These are phyloP conservation scores for Triangularia verruculosa DNA, from an alignment of 2,329 filamentous ascomycete species.

Conservation along the genomic window DNA sequence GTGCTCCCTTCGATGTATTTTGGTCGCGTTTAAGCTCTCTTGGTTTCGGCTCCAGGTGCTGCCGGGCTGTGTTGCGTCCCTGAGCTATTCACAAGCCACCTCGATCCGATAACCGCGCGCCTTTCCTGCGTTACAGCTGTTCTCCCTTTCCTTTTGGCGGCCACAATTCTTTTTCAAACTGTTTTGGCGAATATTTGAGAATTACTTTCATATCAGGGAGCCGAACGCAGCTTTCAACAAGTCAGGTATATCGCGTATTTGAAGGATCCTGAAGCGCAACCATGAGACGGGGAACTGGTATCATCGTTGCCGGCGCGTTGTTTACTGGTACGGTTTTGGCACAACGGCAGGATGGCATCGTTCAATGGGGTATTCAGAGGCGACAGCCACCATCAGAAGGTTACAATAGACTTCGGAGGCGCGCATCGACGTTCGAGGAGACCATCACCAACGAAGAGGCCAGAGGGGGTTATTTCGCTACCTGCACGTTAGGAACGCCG, in stretches of 20 bases:
- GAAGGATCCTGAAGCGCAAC: neutral
- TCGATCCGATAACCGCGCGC: neutral
- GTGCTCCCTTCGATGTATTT: neutral
- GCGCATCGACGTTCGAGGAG: slow-evolving; percentile 41
- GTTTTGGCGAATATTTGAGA: neutral
- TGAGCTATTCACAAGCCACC: neutral
- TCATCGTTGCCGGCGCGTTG: slow-evolving; percentile 25
- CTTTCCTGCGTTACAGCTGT: neutral
- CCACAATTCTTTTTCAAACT: neutral
- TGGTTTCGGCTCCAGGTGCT: neutral
- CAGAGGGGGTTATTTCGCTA: slow-evolving; percentile 55
- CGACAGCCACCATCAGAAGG: slow-evolving; percentile 27
- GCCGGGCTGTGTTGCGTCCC: neutral
- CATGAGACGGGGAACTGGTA: slow-evolving; percentile 28
- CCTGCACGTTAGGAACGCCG: slow-evolving; percentile 56
- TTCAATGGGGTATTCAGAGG: slow-evolving; percentile 49
- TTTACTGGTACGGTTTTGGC: slow-evolving; percentile 26
- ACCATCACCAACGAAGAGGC: slow-evolving; percentile 44
- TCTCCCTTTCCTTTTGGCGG: neutral
- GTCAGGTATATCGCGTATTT: neutral
- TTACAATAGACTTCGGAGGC: slow-evolving; percentile 34
- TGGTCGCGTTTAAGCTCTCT: neutral
- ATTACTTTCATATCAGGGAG: neutral
- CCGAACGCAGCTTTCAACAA: neutral
- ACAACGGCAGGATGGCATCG: slow-evolving; percentile 31